A percentile compares a stretch with the other conserved stretches of the same genome.
phyloP scores from a whole-genome alignment of 441 rosid species.

The Pelargonium fulgidum region DNA sequence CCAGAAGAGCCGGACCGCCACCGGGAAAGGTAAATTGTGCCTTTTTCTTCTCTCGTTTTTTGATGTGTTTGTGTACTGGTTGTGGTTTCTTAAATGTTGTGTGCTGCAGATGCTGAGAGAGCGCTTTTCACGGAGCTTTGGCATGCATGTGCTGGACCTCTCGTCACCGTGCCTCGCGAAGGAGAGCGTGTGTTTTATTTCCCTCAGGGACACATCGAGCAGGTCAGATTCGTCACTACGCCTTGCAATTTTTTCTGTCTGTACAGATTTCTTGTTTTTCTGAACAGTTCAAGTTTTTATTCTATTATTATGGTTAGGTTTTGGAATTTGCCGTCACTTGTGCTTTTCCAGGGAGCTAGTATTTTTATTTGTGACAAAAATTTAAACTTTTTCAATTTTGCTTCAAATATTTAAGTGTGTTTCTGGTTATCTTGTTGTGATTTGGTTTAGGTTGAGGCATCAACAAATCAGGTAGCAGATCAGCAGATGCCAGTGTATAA shows the following conservation, averaged over 20 bases:
- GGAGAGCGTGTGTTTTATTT: conserved; percentile 82
- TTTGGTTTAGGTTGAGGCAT: conserved; percentile 73
- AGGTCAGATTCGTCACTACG: conserved; percentile 37
- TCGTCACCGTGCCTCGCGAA: conserved; percentile 87
- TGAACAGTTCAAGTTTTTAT: neutral
- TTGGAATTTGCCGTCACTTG: neutral
- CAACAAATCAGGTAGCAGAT: conserved; percentile 81
- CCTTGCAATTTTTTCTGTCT: neutral
- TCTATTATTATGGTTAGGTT: neutral
- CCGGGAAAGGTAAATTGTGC: conserved; percentile 30
- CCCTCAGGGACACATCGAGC: conserved; percentile 98
- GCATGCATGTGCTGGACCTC: conserved; percentile 98
- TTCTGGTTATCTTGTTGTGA: neutral
- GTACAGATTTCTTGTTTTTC: neutral
- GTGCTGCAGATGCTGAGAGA: conserved; percentile 54
- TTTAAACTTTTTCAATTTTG: neutral
- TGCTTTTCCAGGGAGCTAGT: neutral
- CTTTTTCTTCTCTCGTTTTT: neutral
- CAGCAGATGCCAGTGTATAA: conserved; percentile 82
- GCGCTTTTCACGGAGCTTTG: conserved; percentile 89
- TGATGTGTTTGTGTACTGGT: neutral
- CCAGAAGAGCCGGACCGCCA: conserved; percentile 32
- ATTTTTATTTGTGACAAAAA: neutral
- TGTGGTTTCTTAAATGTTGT: neutral
- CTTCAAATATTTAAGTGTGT: neutral